These are phyloP conservation scores for Suillus hirtellus DNA, from an alignment of 768 basidiomycete genomes.

Conservation along the genomic window DNA sequence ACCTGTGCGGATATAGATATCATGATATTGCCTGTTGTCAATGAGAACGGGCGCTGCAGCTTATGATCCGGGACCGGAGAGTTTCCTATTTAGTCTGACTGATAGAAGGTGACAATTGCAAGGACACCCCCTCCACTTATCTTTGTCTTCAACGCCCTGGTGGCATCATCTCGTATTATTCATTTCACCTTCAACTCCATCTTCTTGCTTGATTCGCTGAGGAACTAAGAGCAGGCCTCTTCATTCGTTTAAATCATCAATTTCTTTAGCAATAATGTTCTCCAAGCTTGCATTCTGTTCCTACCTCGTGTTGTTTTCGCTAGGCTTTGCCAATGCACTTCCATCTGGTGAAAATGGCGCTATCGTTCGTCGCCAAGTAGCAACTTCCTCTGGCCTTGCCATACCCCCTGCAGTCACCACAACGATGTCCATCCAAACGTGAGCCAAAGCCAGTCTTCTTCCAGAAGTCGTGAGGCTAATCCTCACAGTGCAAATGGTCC, in stretches of 20 bases:
- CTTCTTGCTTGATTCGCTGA: conserved; percentile 23
- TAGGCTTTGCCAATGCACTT: conserved; percentile 27
- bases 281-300: conserved; percentile 20
- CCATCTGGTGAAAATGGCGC: conserved; percentile 21
- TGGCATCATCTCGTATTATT: conserved; percentile 27
- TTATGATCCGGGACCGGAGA: not conserved
- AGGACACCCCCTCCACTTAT: conserved; percentile 1
- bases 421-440: conserved; percentile 41
- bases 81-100: conserved; percentile 2
- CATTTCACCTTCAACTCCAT: conserved; percentile 17
- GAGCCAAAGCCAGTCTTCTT: conserved; percentile 22
- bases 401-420: conserved; percentile 39
- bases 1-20: conserved; percentile 4
- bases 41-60: conserved; percentile 1
- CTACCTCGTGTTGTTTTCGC: conserved; percentile 26
- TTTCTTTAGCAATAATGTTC: conserved; percentile 25
- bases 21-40: not conserved
- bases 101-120: not conserved
- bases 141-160: conserved; percentile 29
- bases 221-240: conserved; percentile 41
- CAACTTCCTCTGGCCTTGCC: conserved; percentile 21
- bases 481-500: conserved; percentile 46
- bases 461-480: not conserved
- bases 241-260: conserved; percentile 23
- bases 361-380: conserved; percentile 22